Evolutionary conservation across 2,329 filamentous ascomycete species (phyloP), one percentile per base, ranked within the genome.

Genomic region (Graphiopsis chlorocephala): DNA sequence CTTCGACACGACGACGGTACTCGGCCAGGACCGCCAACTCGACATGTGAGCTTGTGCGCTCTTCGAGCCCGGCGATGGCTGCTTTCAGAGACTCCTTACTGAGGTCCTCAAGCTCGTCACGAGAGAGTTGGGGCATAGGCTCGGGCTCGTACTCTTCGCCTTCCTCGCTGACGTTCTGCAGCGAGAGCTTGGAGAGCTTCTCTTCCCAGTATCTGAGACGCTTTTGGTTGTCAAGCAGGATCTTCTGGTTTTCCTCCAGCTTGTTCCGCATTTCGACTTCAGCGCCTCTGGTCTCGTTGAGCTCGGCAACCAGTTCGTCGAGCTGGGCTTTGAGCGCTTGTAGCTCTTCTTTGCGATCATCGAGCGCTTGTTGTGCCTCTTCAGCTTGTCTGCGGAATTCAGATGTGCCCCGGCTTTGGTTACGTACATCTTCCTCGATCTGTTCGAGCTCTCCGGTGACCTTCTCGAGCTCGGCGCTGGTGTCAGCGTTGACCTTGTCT

Each of bases 241-340:
- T 86, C 79, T 99, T 99, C 70, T 97, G 91, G 76, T 94, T 95
- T 75, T 98, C 94, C 74, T 98, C 95, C 1, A 99, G 88, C 80
- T 96, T 96, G 79, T 98, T 98, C 68, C 91, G 90, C 93, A 98
- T 97, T 78, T 99, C 95, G 67, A 99, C 97, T 77, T 99, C 95
- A 3, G 90, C 83, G 0, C 92, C 93, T 11, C 94, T 87, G 0
- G 90, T 96, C 73, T 92, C 90, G 74, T 98, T 97, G 64, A 98
- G 84, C 75, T 96, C 92, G 0, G 88, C 81, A 1, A 87, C 90
- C 82, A 93, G 96, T 71, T 91, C 88, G 69, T 99, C 94, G 12
- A 98, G 84, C 72, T 97, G 91, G 4, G 86, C 82, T 80, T 98
- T 99, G 64, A 98, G 78, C 11, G 86, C 82, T 55, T 88, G 85